Percentiles rank a stretch among this genome's conserved stretches.
Conservation (phyloP, 2,329 filamentous ascomycete genomes). For the Sporothrix pseudoabietina region DNA sequence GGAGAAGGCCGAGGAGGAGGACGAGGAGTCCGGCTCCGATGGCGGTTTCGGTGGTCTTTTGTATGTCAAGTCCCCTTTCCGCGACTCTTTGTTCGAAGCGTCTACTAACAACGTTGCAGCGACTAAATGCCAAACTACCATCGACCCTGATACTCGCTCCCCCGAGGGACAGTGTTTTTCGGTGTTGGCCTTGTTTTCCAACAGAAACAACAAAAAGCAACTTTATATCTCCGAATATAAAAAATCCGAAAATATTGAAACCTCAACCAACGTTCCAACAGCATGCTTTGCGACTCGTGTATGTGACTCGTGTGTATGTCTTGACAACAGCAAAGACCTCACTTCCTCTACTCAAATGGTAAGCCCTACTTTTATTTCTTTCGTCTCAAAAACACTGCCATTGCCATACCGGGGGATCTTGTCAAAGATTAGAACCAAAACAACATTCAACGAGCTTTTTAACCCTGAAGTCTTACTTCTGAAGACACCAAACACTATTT, state of each 20-base stretch:
- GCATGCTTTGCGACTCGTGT: background rate
- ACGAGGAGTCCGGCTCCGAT: conserved; percentile 64
- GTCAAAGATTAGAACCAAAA: conserved; percentile 58
- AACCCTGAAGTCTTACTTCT: conserved; percentile 63
- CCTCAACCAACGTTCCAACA: conserved; percentile 12
- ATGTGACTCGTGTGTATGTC: background rate
- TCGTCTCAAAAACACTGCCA: conserved; percentile 23
- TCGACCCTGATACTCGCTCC: background rate
- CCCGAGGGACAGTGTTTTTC: conserved; percentile 5
- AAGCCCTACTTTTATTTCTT: conserved; percentile 42
- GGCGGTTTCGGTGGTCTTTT: conserved; percentile 82
- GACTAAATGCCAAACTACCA: conserved; percentile 31
- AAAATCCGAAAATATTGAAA: conserved; percentile 28
- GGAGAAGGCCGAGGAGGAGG: conserved; percentile 65
- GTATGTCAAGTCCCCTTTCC: conserved; percentile 26
- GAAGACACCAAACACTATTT: conserved; percentile 62
- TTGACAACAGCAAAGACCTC: background rate
- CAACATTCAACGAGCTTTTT: conserved; percentile 62
- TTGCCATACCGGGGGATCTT: conserved; percentile 33
- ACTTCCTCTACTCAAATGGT: conserved; percentile 44
- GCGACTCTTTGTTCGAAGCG: too few species aligned
- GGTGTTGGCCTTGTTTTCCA: conserved; percentile 7
- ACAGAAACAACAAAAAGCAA: conserved; percentile 27
- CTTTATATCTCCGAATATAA: conserved; percentile 27
- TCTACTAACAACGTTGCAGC: conserved; percentile 27